Base-by-base conservation (phyloP, 2,329 filamentous ascomycete genomes). In the Penicillium sp. region DNA sequence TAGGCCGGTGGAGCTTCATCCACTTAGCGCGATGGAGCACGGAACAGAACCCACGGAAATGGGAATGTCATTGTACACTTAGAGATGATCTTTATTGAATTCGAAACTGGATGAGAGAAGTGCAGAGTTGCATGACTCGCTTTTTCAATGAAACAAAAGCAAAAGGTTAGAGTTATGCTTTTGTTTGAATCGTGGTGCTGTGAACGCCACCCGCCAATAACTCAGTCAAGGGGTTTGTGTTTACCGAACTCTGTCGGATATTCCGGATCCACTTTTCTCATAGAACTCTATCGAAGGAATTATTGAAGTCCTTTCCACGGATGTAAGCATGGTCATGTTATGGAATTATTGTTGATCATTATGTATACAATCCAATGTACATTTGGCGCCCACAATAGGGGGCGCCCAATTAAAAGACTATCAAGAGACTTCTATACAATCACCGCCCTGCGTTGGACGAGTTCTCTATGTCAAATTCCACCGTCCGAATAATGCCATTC, bases 381-480 rank as follows among this genome's bases (percentile, higher is more conserved):
- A 42, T 21, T 19, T 42, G 1, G 37, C 19, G 19, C 19, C 37
- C 37, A 23, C 9, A 21, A 13, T 19, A 11, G 37, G 37, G n/a
- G n/a, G 10, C n/a, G 11, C n/a, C 37, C 5, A 11, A 42, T 42
- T 42, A 42, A 42, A 19, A 11, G 37, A 42, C n/a, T 42, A 42
- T 21, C 10, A 42, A 7, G 11, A 37, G 35, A 6, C 10, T 25
- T 52, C 21, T n/a, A 26, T 39, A 37, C 31, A 25, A 14, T 39
- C 33, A 43, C 33, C n/a, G 42, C 7, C 11, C 39, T 2, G n/a
- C 2, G 4, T 21, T 44, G 16, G 50, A 57, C 33, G 54, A 43
- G 35, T 68, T 63, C 23, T 68, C 62, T 37, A 70, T 59, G 21
- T 70, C 64, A 49, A 70, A 68, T 54, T 67, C 65, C 25, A 69